Conservation (phyloP, 257 asterid genomes). For the Gentiana dahurica region DNA sequence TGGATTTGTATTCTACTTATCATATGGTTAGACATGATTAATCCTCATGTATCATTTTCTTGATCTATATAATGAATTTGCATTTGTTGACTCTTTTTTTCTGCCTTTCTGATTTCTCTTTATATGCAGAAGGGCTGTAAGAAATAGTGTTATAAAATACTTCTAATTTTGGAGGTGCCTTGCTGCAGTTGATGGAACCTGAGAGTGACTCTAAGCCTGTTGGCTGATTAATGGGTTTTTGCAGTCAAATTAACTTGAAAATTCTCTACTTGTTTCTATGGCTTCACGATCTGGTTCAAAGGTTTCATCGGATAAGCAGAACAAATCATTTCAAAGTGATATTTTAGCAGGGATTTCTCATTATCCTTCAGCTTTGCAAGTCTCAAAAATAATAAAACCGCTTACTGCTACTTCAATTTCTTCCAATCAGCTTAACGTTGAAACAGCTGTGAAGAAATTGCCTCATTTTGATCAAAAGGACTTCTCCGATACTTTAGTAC, state of each 20-base stretch:
- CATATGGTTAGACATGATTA: no score
- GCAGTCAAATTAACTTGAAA: slow-evolving; percentile 1
- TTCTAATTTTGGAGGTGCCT: neutral
- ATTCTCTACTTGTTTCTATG: slow-evolving; percentile 28
- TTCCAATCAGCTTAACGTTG: slow-evolving; percentile 13
- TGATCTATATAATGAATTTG: no score
- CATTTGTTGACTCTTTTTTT: no score
- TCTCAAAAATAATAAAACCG: slow-evolving; percentile 25
- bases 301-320: slow-evolving; percentile 33
- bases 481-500: slow-evolving; percentile 8
- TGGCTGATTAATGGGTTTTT: slow-evolving; percentile 16
- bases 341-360: slow-evolving; percentile 24
- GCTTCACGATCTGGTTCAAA: slow-evolving; percentile 51
- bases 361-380: slow-evolving; percentile 32
- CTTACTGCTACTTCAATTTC: slow-evolving; percentile 18
- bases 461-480: slow-evolving; percentile 14
- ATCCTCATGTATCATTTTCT: no score
- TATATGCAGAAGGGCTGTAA: no score
- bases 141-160: no score
- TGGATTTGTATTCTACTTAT: no score
- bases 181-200: slow-evolving; percentile 30
- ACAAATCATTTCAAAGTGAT: slow-evolving; percentile 26
- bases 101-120: no score
- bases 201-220: slow-evolving; percentile 19
- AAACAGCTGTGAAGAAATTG: slow-evolving; percentile 9